These are phyloP conservation scores for Fusarium anthophilum DNA, from an alignment of 2,329 filamentous ascomycete genomes.

Conservation along the genomic window DNA sequence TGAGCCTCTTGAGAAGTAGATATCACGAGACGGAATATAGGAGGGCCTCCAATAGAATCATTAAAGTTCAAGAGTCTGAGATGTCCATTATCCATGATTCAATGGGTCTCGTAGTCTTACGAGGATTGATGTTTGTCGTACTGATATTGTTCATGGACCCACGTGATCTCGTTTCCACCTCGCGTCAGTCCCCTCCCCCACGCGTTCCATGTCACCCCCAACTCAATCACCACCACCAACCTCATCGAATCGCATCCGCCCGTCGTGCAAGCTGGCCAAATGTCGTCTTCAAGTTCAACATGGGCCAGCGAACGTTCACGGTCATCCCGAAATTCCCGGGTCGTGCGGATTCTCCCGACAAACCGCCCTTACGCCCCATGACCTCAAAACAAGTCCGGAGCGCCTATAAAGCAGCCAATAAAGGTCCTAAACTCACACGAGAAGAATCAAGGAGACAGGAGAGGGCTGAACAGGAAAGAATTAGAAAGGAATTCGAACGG, in stretches of 20 bases:
- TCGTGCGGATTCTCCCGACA: constrained; percentile 30
- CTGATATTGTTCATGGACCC: constrained; percentile 18
- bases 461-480: constrained; percentile 63
- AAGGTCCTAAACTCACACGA: constrained; percentile 51
- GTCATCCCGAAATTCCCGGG: constrained; percentile 50
- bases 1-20: constrained; percentile 54
- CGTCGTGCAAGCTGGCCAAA: constrained; percentile 7
- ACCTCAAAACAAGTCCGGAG: constrained; percentile 55
- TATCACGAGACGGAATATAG: neutral
- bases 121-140: neutral
- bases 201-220: constrained; percentile 10
- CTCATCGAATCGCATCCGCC: neutral
- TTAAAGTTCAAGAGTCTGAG: neutral
- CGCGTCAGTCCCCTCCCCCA: constrained; percentile 28
- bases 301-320: constrained; percentile 58
- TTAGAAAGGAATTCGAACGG: constrained; percentile 61
- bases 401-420: constrained; percentile 50
- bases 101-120: neutral
- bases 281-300: constrained; percentile 36
- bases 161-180: constrained; percentile 43
- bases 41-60: neutral
- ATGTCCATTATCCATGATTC: neutral
- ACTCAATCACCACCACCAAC: neutral
- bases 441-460: constrained; percentile 53
- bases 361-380: constrained; percentile 47